Conservation (phyloP, 352 stramenopile species). For the Globisporangium viniferum region DNA sequence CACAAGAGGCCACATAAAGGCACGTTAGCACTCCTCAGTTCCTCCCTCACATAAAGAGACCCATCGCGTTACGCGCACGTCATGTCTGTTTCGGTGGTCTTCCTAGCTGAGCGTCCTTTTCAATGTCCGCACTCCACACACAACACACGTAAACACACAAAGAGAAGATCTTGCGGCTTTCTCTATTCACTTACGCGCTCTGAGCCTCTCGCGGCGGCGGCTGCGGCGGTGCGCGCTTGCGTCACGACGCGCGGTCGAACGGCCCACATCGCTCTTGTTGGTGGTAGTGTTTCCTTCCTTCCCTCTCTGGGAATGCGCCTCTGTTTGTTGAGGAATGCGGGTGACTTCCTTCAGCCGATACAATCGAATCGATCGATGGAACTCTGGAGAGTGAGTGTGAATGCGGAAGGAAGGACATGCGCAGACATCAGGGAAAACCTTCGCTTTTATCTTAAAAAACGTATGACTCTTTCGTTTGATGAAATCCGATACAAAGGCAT, state of each 20-base stretch:
- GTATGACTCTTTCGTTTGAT: background rate
- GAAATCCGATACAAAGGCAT: background rate
- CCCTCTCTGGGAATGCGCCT: background rate
- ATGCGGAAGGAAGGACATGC: background rate
- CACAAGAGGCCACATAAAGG: background rate
- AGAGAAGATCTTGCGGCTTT: background rate
- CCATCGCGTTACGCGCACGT: background rate
- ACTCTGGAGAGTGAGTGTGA: background rate
- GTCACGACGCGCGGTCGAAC: constrained; percentile 36
- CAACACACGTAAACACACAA: background rate
- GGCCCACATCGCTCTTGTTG: constrained; percentile 31
- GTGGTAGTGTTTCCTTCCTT: background rate
- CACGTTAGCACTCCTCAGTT: background rate
- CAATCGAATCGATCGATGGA: background rate
- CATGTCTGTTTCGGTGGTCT: background rate
- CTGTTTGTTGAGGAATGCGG: background rate
- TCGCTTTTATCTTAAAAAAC: background rate
- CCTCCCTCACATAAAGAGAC: background rate
- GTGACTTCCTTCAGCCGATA: constrained; percentile 16
- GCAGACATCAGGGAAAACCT: background rate
- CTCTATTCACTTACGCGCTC: constrained; percentile 1
- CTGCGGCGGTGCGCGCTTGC: constrained; percentile 27
- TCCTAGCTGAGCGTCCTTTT: background rate
- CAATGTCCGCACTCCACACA: too few relatives aligned
- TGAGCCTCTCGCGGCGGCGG: constrained; percentile 16